Percentiles rank a stretch among this genome's conserved stretches.
Evolutionary conservation across 2,329 filamentous ascomycete genomes (phyloP).

Genomic region (Gremmenia infestans): DNA sequence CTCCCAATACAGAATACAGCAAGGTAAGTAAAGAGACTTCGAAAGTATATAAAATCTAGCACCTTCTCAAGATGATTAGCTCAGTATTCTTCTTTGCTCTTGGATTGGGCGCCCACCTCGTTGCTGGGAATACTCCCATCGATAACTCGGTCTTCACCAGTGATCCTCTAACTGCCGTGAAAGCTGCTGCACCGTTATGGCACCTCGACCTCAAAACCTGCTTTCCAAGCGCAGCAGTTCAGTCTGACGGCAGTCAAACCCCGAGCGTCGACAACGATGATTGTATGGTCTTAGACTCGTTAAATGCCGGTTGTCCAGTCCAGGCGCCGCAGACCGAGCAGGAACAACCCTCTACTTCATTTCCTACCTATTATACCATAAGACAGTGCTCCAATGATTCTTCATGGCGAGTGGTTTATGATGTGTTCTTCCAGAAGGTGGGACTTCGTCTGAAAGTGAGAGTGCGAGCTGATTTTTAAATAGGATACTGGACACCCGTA

Average conservation of each 20-base stretch:
- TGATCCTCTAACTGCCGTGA: conserved; percentile 9
- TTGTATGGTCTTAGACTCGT: conserved; percentile 5
- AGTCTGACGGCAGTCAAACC: conserved; percentile 14
- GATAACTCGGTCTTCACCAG: conserved; percentile 10
- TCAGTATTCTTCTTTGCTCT: not conserved
- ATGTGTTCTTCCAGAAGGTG: conserved; percentile 20
- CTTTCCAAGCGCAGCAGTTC: conserved; percentile 13
- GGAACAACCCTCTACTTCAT: conserved; percentile 14
- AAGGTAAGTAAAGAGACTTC: not conserved
- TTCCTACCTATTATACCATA: conserved; percentile 18
- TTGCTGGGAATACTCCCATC: conserved; percentile 14
- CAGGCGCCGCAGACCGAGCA: conserved; percentile 10
- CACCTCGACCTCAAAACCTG: conserved; percentile 17
- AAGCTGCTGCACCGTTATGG: conserved; percentile 14
- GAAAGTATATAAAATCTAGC: not conserved
- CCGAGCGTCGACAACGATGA: conserved; percentile 7
- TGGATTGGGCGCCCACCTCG: not conserved
- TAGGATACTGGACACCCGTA: conserved; percentile 21
- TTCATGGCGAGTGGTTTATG: conserved; percentile 18
- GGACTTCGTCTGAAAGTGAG: not conserved
- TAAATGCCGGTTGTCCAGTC: conserved; percentile 11
- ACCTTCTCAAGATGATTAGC: not conserved
- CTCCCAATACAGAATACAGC: not conserved
- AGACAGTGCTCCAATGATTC: conserved; percentile 12
- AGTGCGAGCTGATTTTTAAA: not conserved